Conservation (phyloP, 1,139 yeast genomes). For the Saccharomyces hybrid region DNA sequence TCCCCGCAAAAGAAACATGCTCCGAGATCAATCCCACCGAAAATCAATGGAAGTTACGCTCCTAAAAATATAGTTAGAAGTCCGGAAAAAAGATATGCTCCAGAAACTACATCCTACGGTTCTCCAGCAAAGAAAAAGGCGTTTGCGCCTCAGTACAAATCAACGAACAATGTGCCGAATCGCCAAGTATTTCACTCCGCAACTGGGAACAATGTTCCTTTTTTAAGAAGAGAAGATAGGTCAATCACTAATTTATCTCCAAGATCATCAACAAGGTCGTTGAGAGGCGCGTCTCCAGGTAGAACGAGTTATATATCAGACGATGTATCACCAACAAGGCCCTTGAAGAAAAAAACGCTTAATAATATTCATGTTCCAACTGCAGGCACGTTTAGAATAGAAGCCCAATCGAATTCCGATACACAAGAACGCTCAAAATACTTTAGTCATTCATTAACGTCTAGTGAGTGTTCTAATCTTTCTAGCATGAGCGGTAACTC, state of each 20-base stretch:
- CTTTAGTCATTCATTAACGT: background rate
- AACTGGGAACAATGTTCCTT: background rate
- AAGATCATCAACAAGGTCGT: background rate
- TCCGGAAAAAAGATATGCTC: constrained; percentile 4
- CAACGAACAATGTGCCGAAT: background rate
- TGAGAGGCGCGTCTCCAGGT: background rate
- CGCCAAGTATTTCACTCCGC: background rate
- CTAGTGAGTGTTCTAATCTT: background rate
- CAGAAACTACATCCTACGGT: background rate
- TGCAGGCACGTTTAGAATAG: background rate
- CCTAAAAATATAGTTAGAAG: background rate
- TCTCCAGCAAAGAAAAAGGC: no score
- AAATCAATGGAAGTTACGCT: background rate
- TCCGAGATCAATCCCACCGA: no score
- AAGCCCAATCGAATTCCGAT: background rate
- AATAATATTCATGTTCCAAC: background rate
- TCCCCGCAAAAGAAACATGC: background rate
- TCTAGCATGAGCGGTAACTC: background rate
- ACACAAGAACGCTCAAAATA: background rate
- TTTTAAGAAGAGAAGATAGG: background rate
- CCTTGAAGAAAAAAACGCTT: background rate
- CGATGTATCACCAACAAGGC: background rate
- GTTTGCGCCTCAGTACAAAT: background rate
- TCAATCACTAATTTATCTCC: background rate
- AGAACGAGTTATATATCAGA: background rate